Conservation (phyloP, 2,329 filamentous ascomycete genomes). For the Whalleya microplaca region DNA sequence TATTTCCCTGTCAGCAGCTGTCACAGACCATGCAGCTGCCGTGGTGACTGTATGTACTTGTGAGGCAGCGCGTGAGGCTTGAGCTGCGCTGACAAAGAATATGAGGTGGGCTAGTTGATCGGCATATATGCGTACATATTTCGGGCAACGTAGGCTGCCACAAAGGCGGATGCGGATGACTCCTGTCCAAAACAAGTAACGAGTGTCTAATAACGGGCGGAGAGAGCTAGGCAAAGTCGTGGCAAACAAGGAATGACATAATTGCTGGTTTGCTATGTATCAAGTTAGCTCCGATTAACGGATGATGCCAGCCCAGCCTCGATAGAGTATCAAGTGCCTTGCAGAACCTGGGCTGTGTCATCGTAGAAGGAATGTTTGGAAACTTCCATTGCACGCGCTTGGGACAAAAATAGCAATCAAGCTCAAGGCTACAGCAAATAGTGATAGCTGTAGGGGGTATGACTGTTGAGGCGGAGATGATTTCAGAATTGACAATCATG, state of each 20-base stretch:
- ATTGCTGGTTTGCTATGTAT: neutral
- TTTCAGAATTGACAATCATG: conserved; percentile 12
- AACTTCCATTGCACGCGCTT: neutral
- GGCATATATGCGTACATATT: neutral
- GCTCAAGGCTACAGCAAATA: neutral
- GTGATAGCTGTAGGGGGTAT: conserved; percentile 1
- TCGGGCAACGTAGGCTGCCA: conserved; percentile 14
- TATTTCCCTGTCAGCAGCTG: too few species aligned
- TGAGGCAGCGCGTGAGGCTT: conserved; percentile 12
- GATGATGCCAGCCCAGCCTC: conserved; percentile 14
- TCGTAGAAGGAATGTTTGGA: neutral
- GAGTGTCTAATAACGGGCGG: conserved; percentile 2
- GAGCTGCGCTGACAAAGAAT: conserved; percentile 16
- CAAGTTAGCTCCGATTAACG: conserved; percentile 17
- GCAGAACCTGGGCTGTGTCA: neutral
- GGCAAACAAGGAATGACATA: conserved; percentile 12
- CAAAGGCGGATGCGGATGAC: conserved; percentile 23
- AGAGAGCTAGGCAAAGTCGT: conserved; percentile 5
- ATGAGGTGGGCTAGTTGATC: conserved; percentile 8
- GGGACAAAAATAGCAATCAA: conserved; percentile 15
- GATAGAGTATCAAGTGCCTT: conserved; percentile 10
- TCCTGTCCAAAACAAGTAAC: conserved; percentile 26
- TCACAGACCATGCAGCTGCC: too few species aligned
- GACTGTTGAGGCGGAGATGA: conserved; percentile 11
- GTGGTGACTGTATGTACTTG: too few species aligned